Base-by-base conservation (phyloP, 257 asterid species). In the Eustoma russellianum region DNA sequence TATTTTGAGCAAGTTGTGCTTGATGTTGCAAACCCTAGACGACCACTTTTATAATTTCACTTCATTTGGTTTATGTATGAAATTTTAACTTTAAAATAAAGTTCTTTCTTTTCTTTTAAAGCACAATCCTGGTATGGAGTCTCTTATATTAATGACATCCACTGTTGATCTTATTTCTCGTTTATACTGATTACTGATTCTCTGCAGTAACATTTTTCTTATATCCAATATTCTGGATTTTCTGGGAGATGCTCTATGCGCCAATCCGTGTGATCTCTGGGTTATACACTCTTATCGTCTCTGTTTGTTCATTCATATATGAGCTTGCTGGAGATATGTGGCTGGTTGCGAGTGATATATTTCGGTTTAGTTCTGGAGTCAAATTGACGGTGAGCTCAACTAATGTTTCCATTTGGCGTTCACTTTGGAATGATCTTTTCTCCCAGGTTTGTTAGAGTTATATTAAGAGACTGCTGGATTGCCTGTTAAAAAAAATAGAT, bases 371-470 rank as follows among this genome's bases (percentile, higher is more conserved):
- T 54, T 71, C 85, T 59, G 80, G 68, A 49, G 40, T 61, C 43
- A 61, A 41, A 72, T 66, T 95, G 50, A 76, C 97, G 4, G 93
- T 85, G 62, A 71, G 72, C 71, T 74, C 93, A 14, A 68, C 77
- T 0, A 85, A 80, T 70, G 82, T 77, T 51, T 92, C 98, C 41
- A 33, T 85, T 53, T 85, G 85, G 95, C 94, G 91, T 33, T 79
- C 97, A 40, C 90, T 92, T 30, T 92, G 98, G 98, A 81, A 88
- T 66, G 98, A 85, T 71, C 92, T 92, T 52, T 88, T 88, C 79
- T 92, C 94, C 35, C 95, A 92, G 87, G 98, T 91, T 47, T 46
- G 24, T 48, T 19, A 30, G 45, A 63, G n/a, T n/a, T n/a, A 59
- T 62, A 16, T 50, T n/a, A n/a, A n/a, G n/a, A n/a, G 0, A 7